phyloP scores from a whole-genome alignment of 129 eudicot genomes.

The Scalesia atractyloides region DNA sequence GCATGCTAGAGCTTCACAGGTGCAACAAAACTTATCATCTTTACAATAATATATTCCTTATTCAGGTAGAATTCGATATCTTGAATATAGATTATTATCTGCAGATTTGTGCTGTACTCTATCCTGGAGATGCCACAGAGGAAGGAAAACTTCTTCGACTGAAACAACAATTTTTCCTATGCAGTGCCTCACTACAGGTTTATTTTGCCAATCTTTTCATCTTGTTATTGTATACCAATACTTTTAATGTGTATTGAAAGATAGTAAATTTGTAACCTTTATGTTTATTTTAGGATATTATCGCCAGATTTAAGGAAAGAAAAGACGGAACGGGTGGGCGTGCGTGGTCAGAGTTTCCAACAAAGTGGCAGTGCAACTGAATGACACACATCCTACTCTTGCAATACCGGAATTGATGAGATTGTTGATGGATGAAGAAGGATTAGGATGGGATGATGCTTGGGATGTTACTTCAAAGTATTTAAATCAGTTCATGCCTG shows the following conservation, averaged over 20 bases:
- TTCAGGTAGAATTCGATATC: background rate
- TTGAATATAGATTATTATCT: conserved; percentile 23
- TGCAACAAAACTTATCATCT: conserved; percentile 12
- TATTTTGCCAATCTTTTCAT: conserved; percentile 22
- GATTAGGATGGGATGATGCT: conserved; percentile 99
- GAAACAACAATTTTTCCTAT: conserved; percentile 96
- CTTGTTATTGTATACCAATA: background rate
- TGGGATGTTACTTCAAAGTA: conserved; percentile 96
- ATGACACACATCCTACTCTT: conserved; percentile 99
- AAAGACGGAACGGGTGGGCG: conserved; percentile 47
- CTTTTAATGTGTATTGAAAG: background rate
- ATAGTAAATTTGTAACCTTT: conserved; percentile 3
- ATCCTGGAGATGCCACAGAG: conserved; percentile 98
- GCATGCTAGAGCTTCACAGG: conserved; percentile 98
- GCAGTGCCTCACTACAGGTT: conserved; percentile 99
- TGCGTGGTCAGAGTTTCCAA: conserved; percentile 88
- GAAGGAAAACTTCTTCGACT: conserved; percentile 87
- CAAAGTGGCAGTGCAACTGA: conserved; percentile 96
- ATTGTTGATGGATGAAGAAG: conserved; percentile 96
- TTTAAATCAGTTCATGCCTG: background rate
- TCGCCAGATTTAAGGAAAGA: conserved; percentile 92
- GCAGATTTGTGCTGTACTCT: conserved; percentile 97
- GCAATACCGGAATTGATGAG: conserved; percentile 99
- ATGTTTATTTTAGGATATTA: conserved; percentile 71
- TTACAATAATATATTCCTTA: conserved; percentile 1